Base-by-base conservation (phyloP, 2,329 filamentous ascomycete genomes). In the Aspergillus caelatus region DNA sequence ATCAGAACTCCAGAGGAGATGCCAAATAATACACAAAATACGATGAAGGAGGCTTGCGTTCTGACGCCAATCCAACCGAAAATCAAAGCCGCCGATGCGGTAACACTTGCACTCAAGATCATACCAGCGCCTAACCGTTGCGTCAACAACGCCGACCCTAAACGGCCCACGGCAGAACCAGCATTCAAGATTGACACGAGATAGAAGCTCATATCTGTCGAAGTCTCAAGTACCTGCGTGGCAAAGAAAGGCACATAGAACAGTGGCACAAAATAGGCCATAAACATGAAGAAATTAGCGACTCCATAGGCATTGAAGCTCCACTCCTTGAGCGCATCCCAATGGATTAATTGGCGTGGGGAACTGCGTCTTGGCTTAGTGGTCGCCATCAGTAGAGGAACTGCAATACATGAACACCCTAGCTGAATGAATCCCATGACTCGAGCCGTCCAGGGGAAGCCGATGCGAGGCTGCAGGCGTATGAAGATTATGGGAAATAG, bases 401-500 rank as follows among this genome's bases (percentile, higher is more conserved):
- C 57, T 1, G 63, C 60, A 5, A 65, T 16, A 5, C 60, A 60
- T 0, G 61, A 63, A 19, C 57, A 63, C 4, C 36, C 61, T 6
- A 63, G 41, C 11, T 58, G 57, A n/a, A 65, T 63, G 23, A 65
- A 63, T 8, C 54, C 63, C 48, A 65, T 45, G 12, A 36, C 45
- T 5, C 61, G 61, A 1, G 41, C 50, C 1, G 61, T 61, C 63
- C 61, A 63, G 41, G 58, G 41, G 32, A 65, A 65, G 9, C 63
- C 63, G 16, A 65, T 32, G 2, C 3, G 46, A 2, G 61, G 61
- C 19, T 61, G 61, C 1, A 65, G 43, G 0, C 28, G 53, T 28
- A 58, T 58, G 61, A 65, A 65, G n/a, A 65, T 61, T 19, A 65
- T 63, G 11, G 63, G 50, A 16, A 58, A 65, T 50, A 65, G 12